Percentiles rank a stretch among this genome's conserved stretches.
Conservation (phyloP, 2,329 filamentous ascomycete species). For the Cladosporium sp. region DNA sequence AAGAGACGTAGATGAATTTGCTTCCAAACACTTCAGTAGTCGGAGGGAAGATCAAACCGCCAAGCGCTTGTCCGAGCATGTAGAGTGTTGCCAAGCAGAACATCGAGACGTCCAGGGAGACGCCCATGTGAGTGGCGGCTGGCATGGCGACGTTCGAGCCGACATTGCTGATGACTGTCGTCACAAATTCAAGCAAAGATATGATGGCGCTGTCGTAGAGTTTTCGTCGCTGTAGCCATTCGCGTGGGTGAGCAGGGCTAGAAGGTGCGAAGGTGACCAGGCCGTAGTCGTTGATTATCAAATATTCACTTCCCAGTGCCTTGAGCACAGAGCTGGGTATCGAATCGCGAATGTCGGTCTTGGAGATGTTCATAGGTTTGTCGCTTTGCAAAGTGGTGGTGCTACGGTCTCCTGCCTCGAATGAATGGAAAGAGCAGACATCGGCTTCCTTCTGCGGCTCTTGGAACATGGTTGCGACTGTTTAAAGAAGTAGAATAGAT, state of each 20-base stretch:
- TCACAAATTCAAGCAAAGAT: constrained; percentile 27
- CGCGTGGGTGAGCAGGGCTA: constrained; percentile 20
- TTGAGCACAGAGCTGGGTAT: not conserved
- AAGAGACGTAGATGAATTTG: constrained; percentile 38
- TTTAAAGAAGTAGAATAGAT: not conserved
- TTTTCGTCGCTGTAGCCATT: constrained; percentile 23
- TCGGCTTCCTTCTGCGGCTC: not conserved
- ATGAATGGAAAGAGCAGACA: not conserved
- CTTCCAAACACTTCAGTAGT: constrained; percentile 42
- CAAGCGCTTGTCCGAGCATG: constrained; percentile 41
- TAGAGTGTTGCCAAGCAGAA: constrained; percentile 29
- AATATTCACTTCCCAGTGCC: not conserved
- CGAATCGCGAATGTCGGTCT: not conserved
- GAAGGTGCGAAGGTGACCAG: constrained; percentile 24
- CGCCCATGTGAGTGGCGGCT: constrained; percentile 6
- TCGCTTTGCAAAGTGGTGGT: not conserved
- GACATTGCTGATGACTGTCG: constrained; percentile 24
- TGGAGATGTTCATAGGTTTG: not conserved
- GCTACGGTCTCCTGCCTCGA: not conserved
- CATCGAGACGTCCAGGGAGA: constrained; percentile 12
- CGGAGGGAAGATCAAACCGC: constrained; percentile 42
- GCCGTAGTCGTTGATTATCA: constrained; percentile 20
- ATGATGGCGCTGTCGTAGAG: constrained; percentile 27
- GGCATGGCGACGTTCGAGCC: constrained; percentile 19
- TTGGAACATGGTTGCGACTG: not conserved